A percentile compares a stretch with the other conserved stretches of the same genome.
Conservation (phyloP, 140 eudicot genomes). For the Cichorium intybus region DNA sequence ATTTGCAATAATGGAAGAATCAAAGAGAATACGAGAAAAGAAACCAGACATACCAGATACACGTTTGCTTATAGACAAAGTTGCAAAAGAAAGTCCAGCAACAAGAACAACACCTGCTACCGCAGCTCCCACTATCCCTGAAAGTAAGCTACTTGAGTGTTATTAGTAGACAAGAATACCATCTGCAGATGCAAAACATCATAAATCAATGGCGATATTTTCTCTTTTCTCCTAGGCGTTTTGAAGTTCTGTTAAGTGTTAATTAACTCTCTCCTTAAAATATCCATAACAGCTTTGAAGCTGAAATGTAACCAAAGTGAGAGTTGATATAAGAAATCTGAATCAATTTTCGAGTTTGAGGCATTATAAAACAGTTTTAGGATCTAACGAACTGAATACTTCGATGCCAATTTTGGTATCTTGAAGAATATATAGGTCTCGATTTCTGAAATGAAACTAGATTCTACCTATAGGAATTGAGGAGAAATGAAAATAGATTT, state of each 20-base stretch:
- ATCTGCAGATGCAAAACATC: constrained; percentile 22
- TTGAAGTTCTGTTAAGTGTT: too few species aligned
- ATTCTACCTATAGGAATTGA: background rate
- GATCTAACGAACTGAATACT: constrained; percentile 4
- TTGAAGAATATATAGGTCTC: background rate
- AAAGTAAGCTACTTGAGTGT: constrained; percentile 63
- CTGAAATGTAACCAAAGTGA: background rate
- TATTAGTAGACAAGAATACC: constrained; percentile 47
- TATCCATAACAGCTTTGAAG: constrained; percentile 5
- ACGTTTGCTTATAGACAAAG: constrained; percentile 56
- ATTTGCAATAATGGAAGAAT: constrained; percentile 4
- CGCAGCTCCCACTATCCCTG: constrained; percentile 92
- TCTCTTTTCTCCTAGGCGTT: background rate
- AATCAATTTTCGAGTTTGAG: background rate
- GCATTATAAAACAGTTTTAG: background rate
- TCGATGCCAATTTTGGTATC: background rate
- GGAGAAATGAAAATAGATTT: background rate
- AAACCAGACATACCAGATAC: constrained; percentile 39
- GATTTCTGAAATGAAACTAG: background rate
- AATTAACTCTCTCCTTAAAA: constrained; percentile 8
- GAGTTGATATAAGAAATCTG: background rate
- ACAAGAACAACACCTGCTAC: constrained; percentile 76
- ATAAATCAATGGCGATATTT: background rate
- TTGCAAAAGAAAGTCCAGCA: constrained; percentile 79
- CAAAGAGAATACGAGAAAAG: background rate